Base-by-base conservation (phyloP, 805 yeast species). In the Nakazawaea siamensis region DNA sequence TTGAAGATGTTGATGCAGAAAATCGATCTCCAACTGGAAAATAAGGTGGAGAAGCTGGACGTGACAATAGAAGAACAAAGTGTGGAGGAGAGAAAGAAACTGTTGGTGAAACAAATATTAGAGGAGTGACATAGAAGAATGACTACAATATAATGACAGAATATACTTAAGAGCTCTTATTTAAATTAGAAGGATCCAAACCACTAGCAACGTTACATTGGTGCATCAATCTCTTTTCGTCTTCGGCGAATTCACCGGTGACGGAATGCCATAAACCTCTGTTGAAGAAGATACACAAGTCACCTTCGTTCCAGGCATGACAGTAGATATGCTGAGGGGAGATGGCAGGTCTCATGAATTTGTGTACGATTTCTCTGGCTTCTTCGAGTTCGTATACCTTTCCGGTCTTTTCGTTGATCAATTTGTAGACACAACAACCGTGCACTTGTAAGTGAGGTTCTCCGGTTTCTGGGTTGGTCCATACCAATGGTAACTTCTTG, bases 261-360 rank as follows among this genome's bases (percentile, higher is more conserved):
- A 86, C 95, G 2, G 90, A 76, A 54, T 86, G 95, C 81, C 90
- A 82, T 9, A 86, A 88, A 29, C 95, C 95, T 54, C 90, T 70
- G 66, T 86, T 86, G 60, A 68, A 85, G 66, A 86, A 86, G 37
- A 86, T 77, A 24, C 84, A 92, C 50, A 86, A 68, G 49, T 86
- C 95, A 37, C 95, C 95, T 44, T 76, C 68, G 14, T 62, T 60
- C 95, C 95, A 86, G 31, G 74, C 73, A 55, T 86, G 95, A 3
- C 87, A 81, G 56, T 82, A 83, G 9, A 86, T 76, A 31, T 77
- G 53, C 37, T 74, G 53, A 14, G 95, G 90, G 3, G 79, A 56
- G 43, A 86, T 83, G 11, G 88, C 85, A 4, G 94, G 95, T 55
- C 94, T 70, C 94, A 85, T 82, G 44, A 86, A 49, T 46, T 72